A percentile compares a stretch with the other conserved stretches of the same genome.
Evolutionary conservation across 164 flowering plant genomes (phyloP).

Genomic region (Akebia trifoliata): DNA sequence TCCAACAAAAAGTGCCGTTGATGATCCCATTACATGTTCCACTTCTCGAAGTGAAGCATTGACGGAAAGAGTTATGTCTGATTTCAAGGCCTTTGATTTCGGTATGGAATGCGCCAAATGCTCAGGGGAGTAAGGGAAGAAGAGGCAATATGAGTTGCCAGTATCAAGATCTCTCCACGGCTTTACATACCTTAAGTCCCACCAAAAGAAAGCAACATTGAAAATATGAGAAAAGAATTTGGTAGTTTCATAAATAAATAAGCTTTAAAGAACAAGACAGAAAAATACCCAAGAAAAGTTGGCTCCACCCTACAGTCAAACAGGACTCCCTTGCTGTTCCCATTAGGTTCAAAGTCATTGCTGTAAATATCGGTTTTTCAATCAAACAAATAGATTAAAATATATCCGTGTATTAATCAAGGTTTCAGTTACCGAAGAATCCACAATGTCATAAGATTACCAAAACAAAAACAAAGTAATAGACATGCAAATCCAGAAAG

Average conservation of each 20-base stretch:
- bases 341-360: conserved; percentile 20
- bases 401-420: neutral
- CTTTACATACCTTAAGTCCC: conserved; percentile 50
- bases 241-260: neutral
- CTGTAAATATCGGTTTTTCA: conserved; percentile 24
- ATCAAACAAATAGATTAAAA: neutral
- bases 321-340: conserved; percentile 22
- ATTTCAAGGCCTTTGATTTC: conserved; percentile 32
- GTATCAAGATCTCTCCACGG: conserved; percentile 66
- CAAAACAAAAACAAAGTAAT: too few relatives aligned
- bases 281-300: conserved; percentile 62
- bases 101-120: conserved; percentile 51
- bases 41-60: conserved; percentile 46
- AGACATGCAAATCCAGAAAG: neutral
- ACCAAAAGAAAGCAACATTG: conserved; percentile 4
- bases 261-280: conserved; percentile 7
- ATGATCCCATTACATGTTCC: conserved; percentile 49
- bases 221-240: conserved; percentile 1
- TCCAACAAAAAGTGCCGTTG: conserved; percentile 68
- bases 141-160: conserved; percentile 60
- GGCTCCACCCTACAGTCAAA: conserved; percentile 75
- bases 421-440: neutral
- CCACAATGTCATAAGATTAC: too few relatives aligned
- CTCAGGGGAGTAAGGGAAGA: conserved; percentile 81
- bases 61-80: conserved; percentile 44